phyloP scores from a whole-genome alignment of 2,329 filamentous ascomycete genomes.

The Ilyonectria robusta region DNA sequence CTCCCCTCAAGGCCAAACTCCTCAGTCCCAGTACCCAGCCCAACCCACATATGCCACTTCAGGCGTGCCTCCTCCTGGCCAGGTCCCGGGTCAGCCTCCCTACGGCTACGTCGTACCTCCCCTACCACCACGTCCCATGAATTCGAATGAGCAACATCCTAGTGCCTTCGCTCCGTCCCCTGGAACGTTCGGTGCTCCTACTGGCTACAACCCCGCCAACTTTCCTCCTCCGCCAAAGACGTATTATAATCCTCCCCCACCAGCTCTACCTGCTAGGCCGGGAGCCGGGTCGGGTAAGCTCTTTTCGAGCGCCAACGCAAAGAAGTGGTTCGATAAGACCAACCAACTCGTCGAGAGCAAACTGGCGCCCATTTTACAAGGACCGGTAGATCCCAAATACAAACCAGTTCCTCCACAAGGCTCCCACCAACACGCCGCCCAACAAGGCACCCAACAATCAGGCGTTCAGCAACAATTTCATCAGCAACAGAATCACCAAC shows the following conservation, averaged over 20 bases:
- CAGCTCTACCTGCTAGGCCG: slow-evolving; percentile 38
- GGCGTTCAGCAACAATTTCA: background rate
- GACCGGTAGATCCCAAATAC: slow-evolving; percentile 27
- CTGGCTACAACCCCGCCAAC: slow-evolving; percentile 41
- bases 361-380: slow-evolving; percentile 50
- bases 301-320: slow-evolving; percentile 52
- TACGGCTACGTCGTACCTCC: slow-evolving; percentile 42
- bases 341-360: slow-evolving; percentile 53
- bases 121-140: slow-evolving; percentile 48
- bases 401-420: slow-evolving; percentile 34
- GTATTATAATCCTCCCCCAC: slow-evolving; percentile 47
- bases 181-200: slow-evolving; percentile 39
- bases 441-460: slow-evolving; percentile 17
- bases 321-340: slow-evolving; percentile 55
- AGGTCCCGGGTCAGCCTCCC: slow-evolving; percentile 26
- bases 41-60: slow-evolving; percentile 42
- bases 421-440: slow-evolving; percentile 31
- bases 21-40: slow-evolving; percentile 41
- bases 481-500: background rate
- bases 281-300: slow-evolving; percentile 40
- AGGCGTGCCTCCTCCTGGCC: slow-evolving; percentile 16
- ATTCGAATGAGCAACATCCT: slow-evolving; percentile 36
- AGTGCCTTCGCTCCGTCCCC: slow-evolving; percentile 26
- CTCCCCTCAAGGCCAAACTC: slow-evolving; percentile 24
- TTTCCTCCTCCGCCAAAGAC: slow-evolving; percentile 53